Base-by-base conservation (phyloP, 2,329 filamentous ascomycete genomes). In the Lizonia empirigonia region DNA sequence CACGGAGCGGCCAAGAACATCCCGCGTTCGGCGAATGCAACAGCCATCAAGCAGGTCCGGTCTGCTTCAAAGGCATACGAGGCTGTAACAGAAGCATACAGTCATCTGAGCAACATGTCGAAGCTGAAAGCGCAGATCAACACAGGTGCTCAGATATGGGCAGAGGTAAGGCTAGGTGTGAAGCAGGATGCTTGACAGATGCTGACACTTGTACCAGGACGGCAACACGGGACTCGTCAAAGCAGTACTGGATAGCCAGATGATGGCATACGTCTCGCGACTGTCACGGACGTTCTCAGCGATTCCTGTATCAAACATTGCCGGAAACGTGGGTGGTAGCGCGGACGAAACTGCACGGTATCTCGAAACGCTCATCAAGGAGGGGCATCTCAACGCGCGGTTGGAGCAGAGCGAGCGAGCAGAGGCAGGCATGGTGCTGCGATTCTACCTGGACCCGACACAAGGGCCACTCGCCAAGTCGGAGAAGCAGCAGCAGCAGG, bases 271-370 rank as follows among this genome's bases (percentile, higher is more conserved):
- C 53, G 84, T 97, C 50, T 78, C 87, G 26, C 85, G 85, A 52
- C 79, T 97, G 20, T 85, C 86, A 35, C 82, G 83, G 44, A 85
- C 90, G 3, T 97, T 93, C 67, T 80, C 82, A 24, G 83, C 85
- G 5, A 76, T 87, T 26, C 80, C 82, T 4, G 74, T 87, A 8
- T 71, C 77, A 5, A 79, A 80, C 39, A 79, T 85, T 22, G 76
- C 81, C 0, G 72, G 72, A 22, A 77, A 79, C 15, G 70, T 86
- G 19, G 77, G 78, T 7, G 73, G 77, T 13, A 73, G 78, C n/a
- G 65, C 77, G 0, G 77, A 81, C 4, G 78, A 78, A 27, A 79
- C 83, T 55, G 73, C 80, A 26, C 73, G 76, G n/a, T 79, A 85
- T 26, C 73, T 83, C 23, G 73, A 78, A 32, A 78, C 77, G 7